Base-by-base conservation (phyloP, 306 rosid genomes). In the Acacia melanoxylon region DNA sequence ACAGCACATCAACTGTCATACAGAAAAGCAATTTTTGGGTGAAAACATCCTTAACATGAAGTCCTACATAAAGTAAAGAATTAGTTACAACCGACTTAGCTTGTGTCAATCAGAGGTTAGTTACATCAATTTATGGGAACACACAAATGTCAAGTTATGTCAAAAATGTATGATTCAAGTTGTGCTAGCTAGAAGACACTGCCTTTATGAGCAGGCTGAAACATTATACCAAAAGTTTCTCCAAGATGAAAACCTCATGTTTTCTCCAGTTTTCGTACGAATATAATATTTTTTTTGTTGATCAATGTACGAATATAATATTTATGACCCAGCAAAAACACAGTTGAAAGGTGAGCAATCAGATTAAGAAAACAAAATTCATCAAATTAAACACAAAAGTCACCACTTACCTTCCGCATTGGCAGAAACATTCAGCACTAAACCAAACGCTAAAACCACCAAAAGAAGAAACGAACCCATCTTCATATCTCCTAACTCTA, bases 351-450 rank as follows among this genome's bases (percentile, higher is more conserved):
- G 63, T 29, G 66, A 68, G 24, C 46, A 71, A 75, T 54, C 72
- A 82, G 76, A 87, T 85, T 65, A 78, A 71, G 78, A 84, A 40
- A 62, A 27, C 84, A 24, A 14, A 35, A 75, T 10, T 6, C 24
- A 10, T 5, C 22, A 63, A 29, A 35, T 10, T 31, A 31, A 31
- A 29, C 42, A 31, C 35, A 4, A 29, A 29, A 20, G 24, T 24
- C 27, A 24, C 8, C 5, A 69, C 74, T 16, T 2, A 69, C 74
- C 52, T 42, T 69, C 74, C 0, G 20, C 4, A 42, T 69, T 69
- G 52, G 17, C 74, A 2, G 51, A 68, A n/a, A 20, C 49, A 7
- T 2, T 4, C 0, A 22, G 51, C 1, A 68, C 7, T 25, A 41
- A 9, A 20, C 7, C 51, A n/a, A 68, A 68, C 27, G 8, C 49